A percentile compares a stretch with the other conserved stretches of the same genome.
phyloP scores from a whole-genome alignment of 352 stramenopile species.

The Paralagenidium karlingii region DNA sequence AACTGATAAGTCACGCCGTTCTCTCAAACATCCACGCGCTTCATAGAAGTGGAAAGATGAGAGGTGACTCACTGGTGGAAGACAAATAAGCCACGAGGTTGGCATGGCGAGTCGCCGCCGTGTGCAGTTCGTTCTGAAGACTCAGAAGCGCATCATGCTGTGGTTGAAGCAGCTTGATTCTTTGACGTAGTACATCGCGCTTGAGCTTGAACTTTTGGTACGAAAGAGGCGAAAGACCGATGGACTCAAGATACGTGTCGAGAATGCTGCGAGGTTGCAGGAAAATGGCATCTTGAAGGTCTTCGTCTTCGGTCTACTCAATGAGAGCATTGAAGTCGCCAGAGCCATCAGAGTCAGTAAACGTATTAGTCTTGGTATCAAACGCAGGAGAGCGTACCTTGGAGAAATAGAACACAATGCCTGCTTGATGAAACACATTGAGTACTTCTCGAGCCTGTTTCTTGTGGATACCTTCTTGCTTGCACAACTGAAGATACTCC shows the following conservation, averaged over 20 bases:
- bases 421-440: slow-evolving; percentile 58
- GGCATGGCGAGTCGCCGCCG: slow-evolving; percentile 39
- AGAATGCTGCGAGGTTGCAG: slow-evolving; percentile 67
- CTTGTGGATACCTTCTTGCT: slow-evolving; percentile 65
- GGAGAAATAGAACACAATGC: slow-evolving; percentile 71
- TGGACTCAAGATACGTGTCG: slow-evolving; percentile 63
- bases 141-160: slow-evolving; percentile 56
- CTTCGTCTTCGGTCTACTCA: slow-evolving; percentile 35
- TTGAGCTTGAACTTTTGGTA: slow-evolving; percentile 55
- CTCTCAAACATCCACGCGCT: no score
- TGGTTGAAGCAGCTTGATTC: slow-evolving; percentile 56
- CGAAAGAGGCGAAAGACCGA: slow-evolving; percentile 54
- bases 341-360: not conserved
- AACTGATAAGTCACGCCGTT: no score
- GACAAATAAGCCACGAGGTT: slow-evolving; percentile 38
- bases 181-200: slow-evolving; percentile 38
- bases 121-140: slow-evolving; percentile 44
- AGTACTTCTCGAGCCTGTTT: slow-evolving; percentile 71
- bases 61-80: no score
- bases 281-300: slow-evolving; percentile 65
- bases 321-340: not conserved
- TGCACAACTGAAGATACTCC: slow-evolving; percentile 61
- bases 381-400: slow-evolving; percentile 11
- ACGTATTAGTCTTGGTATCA: not conserved
- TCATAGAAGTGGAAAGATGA: no score